Conservation (phyloP, 1,139 yeast species). For the Ashbya aceris region DNA sequence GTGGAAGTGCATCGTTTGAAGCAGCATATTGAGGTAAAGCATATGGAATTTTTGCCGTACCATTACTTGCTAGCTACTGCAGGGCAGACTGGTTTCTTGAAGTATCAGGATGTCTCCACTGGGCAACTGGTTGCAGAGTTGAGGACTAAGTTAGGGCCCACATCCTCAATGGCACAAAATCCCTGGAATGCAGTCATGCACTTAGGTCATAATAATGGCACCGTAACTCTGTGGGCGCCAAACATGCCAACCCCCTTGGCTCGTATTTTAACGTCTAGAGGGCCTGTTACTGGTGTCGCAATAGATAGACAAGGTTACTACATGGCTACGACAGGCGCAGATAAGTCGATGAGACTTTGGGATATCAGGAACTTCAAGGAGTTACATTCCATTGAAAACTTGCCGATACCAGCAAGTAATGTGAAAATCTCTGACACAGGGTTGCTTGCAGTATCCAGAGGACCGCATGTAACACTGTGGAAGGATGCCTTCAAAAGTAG, state of each 20-base stretch:
- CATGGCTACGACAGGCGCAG: constrained; percentile 91
- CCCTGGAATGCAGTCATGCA: constrained; percentile 96
- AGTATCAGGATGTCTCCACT: constrained; percentile 92
- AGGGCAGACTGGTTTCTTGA: constrained; percentile 79
- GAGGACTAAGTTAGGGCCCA: constrained; percentile 84
- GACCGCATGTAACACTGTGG: constrained; percentile 88
- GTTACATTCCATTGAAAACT: constrained; percentile 47
- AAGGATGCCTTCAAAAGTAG: constrained; percentile 52
- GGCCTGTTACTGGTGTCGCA: constrained; percentile 81
- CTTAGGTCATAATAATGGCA: constrained; percentile 89
- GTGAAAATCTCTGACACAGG: constrained; percentile 83
- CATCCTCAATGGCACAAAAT: constrained; percentile 78
- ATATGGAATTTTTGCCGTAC: constrained; percentile 82
- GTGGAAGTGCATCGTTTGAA: constrained; percentile 84
- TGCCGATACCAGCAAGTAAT: constrained; percentile 83
- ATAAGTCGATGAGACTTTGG: constrained; percentile 81
- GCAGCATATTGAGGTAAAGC: constrained; percentile 79
- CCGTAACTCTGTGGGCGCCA: constrained; percentile 92
- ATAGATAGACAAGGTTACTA: constrained; percentile 87
- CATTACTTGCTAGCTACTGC: constrained; percentile 83
- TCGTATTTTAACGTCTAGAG: constrained; percentile 69
- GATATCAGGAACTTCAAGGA: constrained; percentile 79
- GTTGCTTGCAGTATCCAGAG: constrained; percentile 81
- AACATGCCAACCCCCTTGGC: constrained; percentile 78
- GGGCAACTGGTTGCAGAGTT: constrained; percentile 78